Percentiles rank a stretch among this genome's conserved stretches.
These are phyloP conservation scores for Rosa lucieae DNA, from an alignment of 306 rosid genomes.

Conservation along the genomic window DNA sequence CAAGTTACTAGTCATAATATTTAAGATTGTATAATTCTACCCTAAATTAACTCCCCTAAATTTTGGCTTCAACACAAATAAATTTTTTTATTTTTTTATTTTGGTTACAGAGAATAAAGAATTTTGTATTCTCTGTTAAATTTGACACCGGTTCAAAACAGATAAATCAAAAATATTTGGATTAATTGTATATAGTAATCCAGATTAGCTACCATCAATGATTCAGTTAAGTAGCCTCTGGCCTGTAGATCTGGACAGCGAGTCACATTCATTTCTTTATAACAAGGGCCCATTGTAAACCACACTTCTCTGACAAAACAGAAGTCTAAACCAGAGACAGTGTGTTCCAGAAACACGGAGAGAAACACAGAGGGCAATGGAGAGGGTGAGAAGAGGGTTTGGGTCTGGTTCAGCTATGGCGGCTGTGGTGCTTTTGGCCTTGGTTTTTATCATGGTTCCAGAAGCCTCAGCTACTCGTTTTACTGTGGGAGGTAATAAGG, in stretches of 20 bases:
- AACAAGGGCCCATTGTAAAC: background rate
- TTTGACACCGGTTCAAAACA: background rate
- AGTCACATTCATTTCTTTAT: background rate
- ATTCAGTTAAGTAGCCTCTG: background rate
- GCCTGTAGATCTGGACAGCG: slow-evolving; percentile 2
- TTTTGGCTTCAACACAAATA: background rate
- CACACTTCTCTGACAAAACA: background rate
- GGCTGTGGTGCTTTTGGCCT: slow-evolving; percentile 33
- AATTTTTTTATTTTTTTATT: background rate
- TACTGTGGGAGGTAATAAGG: slow-evolving; percentile 60
- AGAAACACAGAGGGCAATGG: slow-evolving; percentile 38
- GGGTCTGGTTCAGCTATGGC: slow-evolving; percentile 24
- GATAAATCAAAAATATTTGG: background rate
- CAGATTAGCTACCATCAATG: background rate
- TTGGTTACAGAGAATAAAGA: background rate
- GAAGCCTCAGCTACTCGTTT: slow-evolving; percentile 58
- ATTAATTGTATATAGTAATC: background rate
- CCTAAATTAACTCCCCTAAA: background rate
- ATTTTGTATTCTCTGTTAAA: background rate
- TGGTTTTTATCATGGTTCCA: slow-evolving; percentile 42
- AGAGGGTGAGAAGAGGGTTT: slow-evolving; percentile 31
- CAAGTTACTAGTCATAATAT: background rate
- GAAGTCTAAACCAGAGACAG: background rate
- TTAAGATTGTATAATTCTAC: background rate
- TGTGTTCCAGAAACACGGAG: slow-evolving; percentile 34